Base-by-base conservation (phyloP, 768 basidiomycete species). In the Podaxis rugospora region DNA sequence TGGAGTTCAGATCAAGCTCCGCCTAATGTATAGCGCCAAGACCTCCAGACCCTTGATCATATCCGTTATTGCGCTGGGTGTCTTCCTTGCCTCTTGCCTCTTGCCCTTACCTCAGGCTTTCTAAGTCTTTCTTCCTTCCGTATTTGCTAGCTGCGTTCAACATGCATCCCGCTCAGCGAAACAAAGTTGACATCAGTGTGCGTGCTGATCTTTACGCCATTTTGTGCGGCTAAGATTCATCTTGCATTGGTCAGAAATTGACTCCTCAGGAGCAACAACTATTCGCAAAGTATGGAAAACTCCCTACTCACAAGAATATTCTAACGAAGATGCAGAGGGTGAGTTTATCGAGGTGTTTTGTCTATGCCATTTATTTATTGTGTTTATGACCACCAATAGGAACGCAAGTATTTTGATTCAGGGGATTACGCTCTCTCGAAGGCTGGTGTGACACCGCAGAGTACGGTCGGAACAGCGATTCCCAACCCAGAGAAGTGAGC, bases 361-460 rank as follows among this genome's bases (percentile, higher is more conserved):
- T 57, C 60, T 55, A 39, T 27, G 58, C 63, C 54, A 63, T 46
- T 58, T 39, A 58, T 40, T 63, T 39, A 58, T 40, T 63, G 47
- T 62, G 55, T 52, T 65, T 39, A 57, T 60, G 64, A 64, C 21
- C 63, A 54, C 68, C 60, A 55, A 39, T 66, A 98, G 95, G 96
- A 99, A 71, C 92, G 97, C 69, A 98, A 98, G 76, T 99, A 94
- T 78, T 99, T 99, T 74, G 97, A 98, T 76, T 98, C 96, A 59
- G 97, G 97, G 61, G 97, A 99, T 74, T 98, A 98, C 70, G 95
- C 95, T 32, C 80, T 99, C 66, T 94, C 93, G 54, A 98, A 98
- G 74, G 97, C 97, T 2, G 91, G 97, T 27, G 88, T 90, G 51
- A 82, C 89, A n/a, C 88, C 92, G 51, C 92, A 93, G 72, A 91